Evolutionary conservation across 176 grass and related monocot genomes (phyloP), one percentile per base, ranked within the genome.

Genomic region (Hsuehochloa calcarea): DNA sequence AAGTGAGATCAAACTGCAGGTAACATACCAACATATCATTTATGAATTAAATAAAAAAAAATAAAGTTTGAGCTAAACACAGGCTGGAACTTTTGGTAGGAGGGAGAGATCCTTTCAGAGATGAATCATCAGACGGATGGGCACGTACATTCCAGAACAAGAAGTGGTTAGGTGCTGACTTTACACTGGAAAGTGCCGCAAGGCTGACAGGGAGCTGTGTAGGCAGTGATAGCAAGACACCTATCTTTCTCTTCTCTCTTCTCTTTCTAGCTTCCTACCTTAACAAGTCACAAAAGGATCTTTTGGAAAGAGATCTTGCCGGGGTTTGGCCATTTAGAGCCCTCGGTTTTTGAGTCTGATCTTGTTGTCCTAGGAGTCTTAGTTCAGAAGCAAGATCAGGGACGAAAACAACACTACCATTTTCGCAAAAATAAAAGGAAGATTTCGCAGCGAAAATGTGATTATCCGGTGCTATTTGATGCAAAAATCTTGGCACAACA

Each of bases 121-220:
- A 20, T 80, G 84, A 83, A 71, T 84, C 43, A 51, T 70, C 77
- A 23, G 69, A 83, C 45, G 31, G 70, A 88, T 75, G 81, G 54
- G 79, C 73, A 27, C 75, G 84, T 55, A 85, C 58, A 82, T 78
- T 90, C 92, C 82, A 54, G 73, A 86, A 67, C 29, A 58, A 74
- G 82, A 50, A 68, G 67, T 11, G 78, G 81, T 89, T 89, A 76
- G 85, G 71, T 68, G 67, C 68, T 41, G 84, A 88, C 82, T 89
- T 85, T 82, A 62, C 70, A 82, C 74, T 37, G 73, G 58, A 85
- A 85, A 83, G 38, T 80, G n/a, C 37, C 66, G 52, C 7, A 22
- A 10, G 25, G 65, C 80, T 92, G 93, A 94, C 90, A 88, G 84
- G 93, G 90, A 84, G 86, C 80, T 60, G 78, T 35, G 85, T 92